Conservation (phyloP, 371 early-diverging fungal genomes). For the Mortierella sp. region DNA sequence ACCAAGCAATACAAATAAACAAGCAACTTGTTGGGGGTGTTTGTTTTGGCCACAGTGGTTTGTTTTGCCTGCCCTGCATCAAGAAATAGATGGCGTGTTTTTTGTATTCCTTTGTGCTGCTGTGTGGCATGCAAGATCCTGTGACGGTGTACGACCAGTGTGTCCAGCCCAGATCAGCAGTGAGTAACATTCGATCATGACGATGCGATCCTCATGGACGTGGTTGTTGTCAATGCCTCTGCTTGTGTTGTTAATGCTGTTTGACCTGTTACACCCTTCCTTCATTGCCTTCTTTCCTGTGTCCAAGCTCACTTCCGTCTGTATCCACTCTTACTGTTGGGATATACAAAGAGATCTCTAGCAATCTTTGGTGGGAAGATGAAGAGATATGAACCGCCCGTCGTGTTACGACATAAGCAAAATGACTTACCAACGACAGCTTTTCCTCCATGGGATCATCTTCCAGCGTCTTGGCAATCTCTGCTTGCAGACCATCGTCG, state of each 20-base stretch:
- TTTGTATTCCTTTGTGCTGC: too few relatives aligned
- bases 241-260: neutral
- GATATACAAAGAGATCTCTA: neutral
- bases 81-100: neutral
- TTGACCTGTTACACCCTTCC: neutral
- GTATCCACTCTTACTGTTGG: neutral
- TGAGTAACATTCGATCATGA: neutral
- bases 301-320: neutral
- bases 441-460: slow-evolving; percentile 47
- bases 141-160: neutral
- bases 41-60: neutral
- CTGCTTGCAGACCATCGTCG: neutral
- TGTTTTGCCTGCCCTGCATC: neutral
- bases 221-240: neutral
- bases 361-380: too few relatives aligned
- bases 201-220: neutral
- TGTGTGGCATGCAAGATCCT: neutral
- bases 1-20: neutral
- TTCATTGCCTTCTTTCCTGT: neutral
- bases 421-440: slow-evolving; percentile 31
- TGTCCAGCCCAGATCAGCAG: neutral
- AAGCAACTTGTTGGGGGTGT: slow-evolving; percentile 7
- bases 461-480: slow-evolving; percentile 19
- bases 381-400: neutral
- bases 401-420: neutral